These are phyloP conservation scores for Pelargonium citronellum DNA, from an alignment of 441 rosid species.

Conservation along the genomic window DNA sequence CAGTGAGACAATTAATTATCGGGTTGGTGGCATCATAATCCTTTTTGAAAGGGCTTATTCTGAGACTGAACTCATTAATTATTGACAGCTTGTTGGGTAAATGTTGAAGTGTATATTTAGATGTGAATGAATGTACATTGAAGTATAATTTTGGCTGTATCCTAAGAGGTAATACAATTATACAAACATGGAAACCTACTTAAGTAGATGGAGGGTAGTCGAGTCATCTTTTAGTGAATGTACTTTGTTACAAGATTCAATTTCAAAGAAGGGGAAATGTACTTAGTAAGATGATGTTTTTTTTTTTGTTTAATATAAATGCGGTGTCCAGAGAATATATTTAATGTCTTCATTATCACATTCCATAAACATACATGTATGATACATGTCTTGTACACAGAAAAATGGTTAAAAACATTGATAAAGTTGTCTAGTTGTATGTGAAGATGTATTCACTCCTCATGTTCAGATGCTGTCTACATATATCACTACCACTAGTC, in stretches of 20 bases:
- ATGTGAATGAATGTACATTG: constrained; percentile 3
- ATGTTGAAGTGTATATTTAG: not conserved
- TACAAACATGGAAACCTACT: constrained; percentile 7
- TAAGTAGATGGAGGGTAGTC: not conserved
- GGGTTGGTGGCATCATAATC: not conserved
- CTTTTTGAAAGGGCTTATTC: not conserved
- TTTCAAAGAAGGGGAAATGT: constrained; percentile 3
- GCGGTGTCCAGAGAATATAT: not conserved
- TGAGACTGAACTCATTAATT: not conserved
- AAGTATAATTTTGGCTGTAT: not conserved
- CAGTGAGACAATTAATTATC: not conserved
- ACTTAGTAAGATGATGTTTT: not conserved
- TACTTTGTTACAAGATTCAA: not conserved
- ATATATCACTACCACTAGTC: no score
- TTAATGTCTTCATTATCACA: not conserved
- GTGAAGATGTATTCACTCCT: no score
- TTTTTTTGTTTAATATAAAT: not conserved
- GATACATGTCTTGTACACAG: not conserved
- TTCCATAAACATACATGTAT: not conserved
- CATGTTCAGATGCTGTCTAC: no score
- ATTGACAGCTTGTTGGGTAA: no score
- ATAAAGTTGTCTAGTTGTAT: no score
- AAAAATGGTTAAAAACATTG: no score
- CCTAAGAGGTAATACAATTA: not conserved
- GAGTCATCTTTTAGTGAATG: constrained; percentile 7